A percentile compares a stretch with the other conserved stretches of the same genome.
Evolutionary conservation across 805 yeast species (phyloP).

Genomic region (Blastobotrys muscicola): DNA sequence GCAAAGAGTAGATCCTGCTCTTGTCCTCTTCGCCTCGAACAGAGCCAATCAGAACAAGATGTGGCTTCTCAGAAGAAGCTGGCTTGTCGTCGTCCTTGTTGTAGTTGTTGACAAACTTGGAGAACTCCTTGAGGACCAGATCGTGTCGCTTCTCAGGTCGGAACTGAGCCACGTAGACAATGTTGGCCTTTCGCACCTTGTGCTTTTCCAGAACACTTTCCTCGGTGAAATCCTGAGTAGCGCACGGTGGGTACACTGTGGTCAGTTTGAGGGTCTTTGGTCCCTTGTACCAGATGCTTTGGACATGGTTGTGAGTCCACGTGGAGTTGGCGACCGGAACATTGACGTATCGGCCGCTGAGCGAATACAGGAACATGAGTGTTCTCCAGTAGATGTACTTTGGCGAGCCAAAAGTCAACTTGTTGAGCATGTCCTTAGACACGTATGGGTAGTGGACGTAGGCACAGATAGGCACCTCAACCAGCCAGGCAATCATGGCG

Average conservation of each 20-base stretch:
- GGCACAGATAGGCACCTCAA: conserved; percentile 67
- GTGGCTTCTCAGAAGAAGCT: conserved; percentile 32
- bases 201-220: conserved; percentile 17
- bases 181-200: conserved; percentile 16
- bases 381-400: conserved; percentile 63
- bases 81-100: conserved; percentile 9
- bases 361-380: conserved; percentile 54
- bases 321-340: conserved; percentile 72
- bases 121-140: conserved; percentile 56
- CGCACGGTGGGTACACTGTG: conserved; percentile 84
- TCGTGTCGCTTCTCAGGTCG: conserved; percentile 90
- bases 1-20: conserved; percentile 43
- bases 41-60: conserved; percentile 71
- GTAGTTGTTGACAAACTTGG: conserved; percentile 36
- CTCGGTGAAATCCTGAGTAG: conserved; percentile 45
- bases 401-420: conserved; percentile 17
- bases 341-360: conserved; percentile 52
- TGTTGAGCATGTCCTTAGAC: conserved; percentile 72
- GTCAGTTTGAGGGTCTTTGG: conserved; percentile 16
- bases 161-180: conserved; percentile 78
- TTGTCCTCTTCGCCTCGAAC: conserved; percentile 65
- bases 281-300: conserved; percentile 43
- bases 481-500: conserved; percentile 46
- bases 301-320: conserved; percentile 82
- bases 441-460: conserved; percentile 95